Conservation (phyloP, 2,329 filamentous ascomycete genomes). For the Venturia carpophila region DNA sequence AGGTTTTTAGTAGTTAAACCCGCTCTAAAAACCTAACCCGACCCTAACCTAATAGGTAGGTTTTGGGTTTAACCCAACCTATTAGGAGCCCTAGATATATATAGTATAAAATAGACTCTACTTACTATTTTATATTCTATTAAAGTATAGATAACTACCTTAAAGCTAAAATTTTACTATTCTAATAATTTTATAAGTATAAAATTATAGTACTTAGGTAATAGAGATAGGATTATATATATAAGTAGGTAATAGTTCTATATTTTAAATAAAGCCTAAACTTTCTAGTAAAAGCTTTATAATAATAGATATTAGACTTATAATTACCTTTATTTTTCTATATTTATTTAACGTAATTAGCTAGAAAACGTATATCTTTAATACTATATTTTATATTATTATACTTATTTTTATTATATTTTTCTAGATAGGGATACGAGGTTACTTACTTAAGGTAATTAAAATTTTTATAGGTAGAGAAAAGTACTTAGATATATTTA, state of each 20-base stretch:
- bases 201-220: constrained; percentile 44
- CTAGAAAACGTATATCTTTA: constrained; percentile 18
- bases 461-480: background rate
- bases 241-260: background rate
- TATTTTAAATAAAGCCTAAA: background rate
- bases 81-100: too few relatives aligned
- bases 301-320: background rate
- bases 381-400: background rate
- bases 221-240: constrained; percentile 35
- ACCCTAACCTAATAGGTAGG: too few relatives aligned
- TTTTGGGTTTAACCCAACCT: too few relatives aligned
- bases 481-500: background rate
- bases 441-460: background rate
- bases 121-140: constrained; percentile 43
- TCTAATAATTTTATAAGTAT: constrained; percentile 28
- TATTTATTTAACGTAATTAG: constrained; percentile 20
- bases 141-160: constrained; percentile 20
- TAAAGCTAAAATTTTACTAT: too few relatives aligned
- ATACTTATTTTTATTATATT: background rate
- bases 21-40: too few relatives aligned
- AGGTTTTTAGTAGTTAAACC: too few relatives aligned
- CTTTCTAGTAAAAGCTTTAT: background rate
- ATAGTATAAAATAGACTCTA: constrained; percentile 44
- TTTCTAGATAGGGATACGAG: background rate
- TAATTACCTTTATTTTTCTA: constrained; percentile 15